Conservation (phyloP, 1,284 basidiomycete genomes). For the Irpex lacteus region DNA sequence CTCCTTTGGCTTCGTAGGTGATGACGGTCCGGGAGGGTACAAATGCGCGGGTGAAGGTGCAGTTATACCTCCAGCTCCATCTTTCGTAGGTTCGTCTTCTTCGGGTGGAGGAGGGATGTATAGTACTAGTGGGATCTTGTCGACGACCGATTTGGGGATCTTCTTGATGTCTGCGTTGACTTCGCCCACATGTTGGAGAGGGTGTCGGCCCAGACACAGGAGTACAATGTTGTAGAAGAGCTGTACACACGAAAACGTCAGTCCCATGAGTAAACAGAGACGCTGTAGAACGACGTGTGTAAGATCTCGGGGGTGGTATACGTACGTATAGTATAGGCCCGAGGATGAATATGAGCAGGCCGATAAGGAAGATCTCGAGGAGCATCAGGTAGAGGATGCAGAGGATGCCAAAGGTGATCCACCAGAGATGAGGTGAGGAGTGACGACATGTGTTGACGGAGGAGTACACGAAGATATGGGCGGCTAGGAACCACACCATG, state of each 20-base stretch:
- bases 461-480: slow-evolving; percentile 74
- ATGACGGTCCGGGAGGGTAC: slow-evolving; percentile 52
- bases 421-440: slow-evolving; percentile 77
- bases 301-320: slow-evolving; percentile 11
- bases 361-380: slow-evolving; percentile 68
- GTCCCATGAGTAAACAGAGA: background rate
- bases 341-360: slow-evolving; percentile 71
- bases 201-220: slow-evolving; percentile 73
- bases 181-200: slow-evolving; percentile 63
- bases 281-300: background rate
- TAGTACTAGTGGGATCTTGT: slow-evolving; percentile 75
- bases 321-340: slow-evolving; percentile 71
- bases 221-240: slow-evolving; percentile 73
- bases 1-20: slow-evolving; percentile 12
- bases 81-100: slow-evolving; percentile 30
- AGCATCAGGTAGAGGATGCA: slow-evolving; percentile 75
- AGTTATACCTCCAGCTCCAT: slow-evolving; percentile 21
- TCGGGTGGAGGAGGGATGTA: slow-evolving; percentile 78
- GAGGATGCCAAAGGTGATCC: slow-evolving; percentile 76
- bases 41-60: slow-evolving; percentile 44
- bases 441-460: slow-evolving; percentile 67
- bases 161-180: slow-evolving; percentile 78
- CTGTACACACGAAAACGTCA: slow-evolving; percentile 32
- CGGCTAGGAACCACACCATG: slow-evolving; percentile 75
- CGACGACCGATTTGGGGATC: slow-evolving; percentile 63